Conservation (phyloP, 2,329 filamentous ascomycete genomes). For the Colletotrichum euphorbiae region DNA sequence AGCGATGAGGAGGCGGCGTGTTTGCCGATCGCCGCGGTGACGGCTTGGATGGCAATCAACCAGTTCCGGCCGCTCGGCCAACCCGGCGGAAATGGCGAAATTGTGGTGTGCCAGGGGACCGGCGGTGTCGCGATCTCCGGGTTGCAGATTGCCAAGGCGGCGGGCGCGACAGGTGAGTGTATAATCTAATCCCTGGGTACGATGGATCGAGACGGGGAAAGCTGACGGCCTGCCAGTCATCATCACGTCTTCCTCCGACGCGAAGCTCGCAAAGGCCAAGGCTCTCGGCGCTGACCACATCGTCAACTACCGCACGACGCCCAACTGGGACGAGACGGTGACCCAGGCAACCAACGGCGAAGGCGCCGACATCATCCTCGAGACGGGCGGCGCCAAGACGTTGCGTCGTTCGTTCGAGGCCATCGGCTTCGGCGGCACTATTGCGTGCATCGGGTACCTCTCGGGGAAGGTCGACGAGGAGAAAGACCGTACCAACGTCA, state of each 20-base stretch:
- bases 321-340: conserved; percentile 63
- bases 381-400: conserved; percentile 65
- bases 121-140: conserved; percentile 65
- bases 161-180: conserved; percentile 58
- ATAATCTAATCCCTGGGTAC: conserved; percentile 43
- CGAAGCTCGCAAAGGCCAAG: conserved; percentile 60
- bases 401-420: conserved; percentile 64
- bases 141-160: conserved; percentile 65
- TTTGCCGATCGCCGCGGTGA: conserved; percentile 71
- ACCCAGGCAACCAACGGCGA: conserved; percentile 56
- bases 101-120: conserved; percentile 65
- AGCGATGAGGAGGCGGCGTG: conserved; percentile 69
- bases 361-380: conserved; percentile 67
- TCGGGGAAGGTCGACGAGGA: conserved; percentile 65
- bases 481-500: conserved; percentile 68
- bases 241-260: conserved; percentile 66
- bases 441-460: conserved; percentile 63
- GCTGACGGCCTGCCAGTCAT: conserved; percentile 56
- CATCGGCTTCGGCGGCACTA: conserved; percentile 65
- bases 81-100: conserved; percentile 57
- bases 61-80: conserved; percentile 66
- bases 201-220: conserved; percentile 52
- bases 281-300: conserved; percentile 62
- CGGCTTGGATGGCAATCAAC: conserved; percentile 75
- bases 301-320: conserved; percentile 66